A percentile compares a stretch with the other conserved stretches of the same genome.
Evolutionary conservation across 192 early-diverging fungal species (phyloP).

Genomic region (Coemansia sp.): DNA sequence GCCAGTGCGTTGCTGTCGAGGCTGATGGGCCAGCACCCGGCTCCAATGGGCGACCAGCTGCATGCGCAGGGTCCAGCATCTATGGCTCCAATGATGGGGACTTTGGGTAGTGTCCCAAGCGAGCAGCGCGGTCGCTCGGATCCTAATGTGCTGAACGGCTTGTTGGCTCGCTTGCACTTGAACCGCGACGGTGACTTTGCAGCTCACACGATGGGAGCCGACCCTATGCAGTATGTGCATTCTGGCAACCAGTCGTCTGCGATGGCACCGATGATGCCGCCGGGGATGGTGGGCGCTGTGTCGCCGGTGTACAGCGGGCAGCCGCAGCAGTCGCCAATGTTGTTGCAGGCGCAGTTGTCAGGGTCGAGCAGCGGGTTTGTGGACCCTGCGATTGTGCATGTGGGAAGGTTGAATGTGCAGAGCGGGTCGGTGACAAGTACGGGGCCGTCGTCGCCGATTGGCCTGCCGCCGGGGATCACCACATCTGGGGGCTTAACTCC

Average conservation of each 20-base stretch:
- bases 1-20: conserved; percentile 31
- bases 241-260: neutral
- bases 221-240: too few species aligned
- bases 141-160: conserved; percentile 35
- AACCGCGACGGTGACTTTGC: conserved; percentile 13
- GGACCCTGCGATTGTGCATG: conserved; percentile 44
- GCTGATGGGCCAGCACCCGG: conserved; percentile 26
- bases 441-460: conserved; percentile 18
- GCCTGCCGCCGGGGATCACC: conserved; percentile 5
- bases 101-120: conserved; percentile 8
- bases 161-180: conserved; percentile 40
- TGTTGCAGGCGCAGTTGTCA: neutral
- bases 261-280: conserved; percentile 3
- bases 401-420: conserved; percentile 16
- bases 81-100: neutral
- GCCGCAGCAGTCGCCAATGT: neutral
- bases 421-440: conserved; percentile 7
- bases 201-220: neutral
- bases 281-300: neutral
- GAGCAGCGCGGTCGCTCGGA: conserved; percentile 30
- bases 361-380: conserved; percentile 20
- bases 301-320: neutral
- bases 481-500: neutral
- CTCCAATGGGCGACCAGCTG: too few species aligned
- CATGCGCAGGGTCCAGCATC: too few species aligned